Conservation (phyloP, 2,329 filamentous ascomycete genomes). For the Alternaria postmessia region DNA sequence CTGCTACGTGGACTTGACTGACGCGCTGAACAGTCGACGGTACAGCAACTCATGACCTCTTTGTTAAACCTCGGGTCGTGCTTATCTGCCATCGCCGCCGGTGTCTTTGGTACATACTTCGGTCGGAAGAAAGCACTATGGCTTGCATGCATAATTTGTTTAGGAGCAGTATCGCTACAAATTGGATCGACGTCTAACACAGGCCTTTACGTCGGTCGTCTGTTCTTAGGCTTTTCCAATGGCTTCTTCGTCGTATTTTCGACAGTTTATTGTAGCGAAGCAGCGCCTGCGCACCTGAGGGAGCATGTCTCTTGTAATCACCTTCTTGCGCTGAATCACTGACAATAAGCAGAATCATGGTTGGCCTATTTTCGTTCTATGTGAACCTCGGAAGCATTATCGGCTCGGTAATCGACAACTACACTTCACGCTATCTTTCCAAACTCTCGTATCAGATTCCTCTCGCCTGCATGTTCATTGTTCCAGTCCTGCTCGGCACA, state of each 20-base stretch:
- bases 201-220: conserved; percentile 55
- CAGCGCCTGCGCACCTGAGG: conserved; percentile 43
- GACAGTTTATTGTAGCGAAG: conserved; percentile 60
- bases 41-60: conserved; percentile 63
- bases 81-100: conserved; percentile 58
- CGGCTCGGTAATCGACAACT: conserved; percentile 50
- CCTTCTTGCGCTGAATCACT: neutral
- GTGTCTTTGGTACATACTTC: conserved; percentile 58
- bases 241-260: conserved; percentile 63
- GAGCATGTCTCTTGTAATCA: conserved; percentile 12
- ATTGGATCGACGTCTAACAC: conserved; percentile 25
- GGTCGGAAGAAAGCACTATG: conserved; percentile 59
- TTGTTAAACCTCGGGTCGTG: conserved; percentile 62
- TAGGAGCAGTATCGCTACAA: conserved; percentile 46
- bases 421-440: conserved; percentile 29
- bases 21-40: conserved; percentile 50
- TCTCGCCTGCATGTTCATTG: conserved; percentile 61
- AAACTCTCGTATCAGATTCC: conserved; percentile 54
- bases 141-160: conserved; percentile 58
- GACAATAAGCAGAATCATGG: conserved; percentile 54
- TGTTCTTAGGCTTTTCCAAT: conserved; percentile 45
- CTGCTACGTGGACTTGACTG: neutral
- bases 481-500: conserved; percentile 57
- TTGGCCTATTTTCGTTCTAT: conserved; percentile 58
- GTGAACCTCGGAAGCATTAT: conserved; percentile 60